Conservation (phyloP, 257 asterid species). For the Solanum arcanum region DNA sequence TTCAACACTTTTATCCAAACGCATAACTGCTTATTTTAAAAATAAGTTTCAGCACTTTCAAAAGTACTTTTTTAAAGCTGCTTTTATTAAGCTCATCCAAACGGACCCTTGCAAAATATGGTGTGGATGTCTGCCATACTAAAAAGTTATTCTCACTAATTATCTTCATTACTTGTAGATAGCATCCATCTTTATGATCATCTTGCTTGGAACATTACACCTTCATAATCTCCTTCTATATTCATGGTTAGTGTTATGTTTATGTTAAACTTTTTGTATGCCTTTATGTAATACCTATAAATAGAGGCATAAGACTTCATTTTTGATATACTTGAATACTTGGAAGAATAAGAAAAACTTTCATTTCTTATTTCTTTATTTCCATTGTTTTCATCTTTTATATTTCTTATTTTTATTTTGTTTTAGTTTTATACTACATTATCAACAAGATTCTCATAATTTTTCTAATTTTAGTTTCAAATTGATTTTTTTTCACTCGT, state of each 20-base stretch:
- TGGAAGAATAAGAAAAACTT: background rate
- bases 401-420: too few species aligned
- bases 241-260: background rate
- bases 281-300: background rate
- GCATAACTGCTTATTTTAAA: too few species aligned
- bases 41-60: too few species aligned
- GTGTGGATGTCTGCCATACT: background rate
- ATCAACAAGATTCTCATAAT: accelerated
- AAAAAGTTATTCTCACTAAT: background rate
- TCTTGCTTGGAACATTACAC: background rate
- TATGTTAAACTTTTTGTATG: too few species aligned
- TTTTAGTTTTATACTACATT: too few species aligned
- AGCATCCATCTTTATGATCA: background rate
- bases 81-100: too few species aligned
- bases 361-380: background rate
- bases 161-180: background rate
- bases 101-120: too few species aligned
- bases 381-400: background rate
- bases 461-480: background rate
- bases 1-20: too few species aligned
- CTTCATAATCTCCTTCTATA: background rate
- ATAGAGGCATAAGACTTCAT: background rate
- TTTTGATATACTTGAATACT: background rate
- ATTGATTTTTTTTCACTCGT: background rate
- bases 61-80: too few species aligned